Conservation (phyloP, 352 stramenopile genomes). For the Phytophthora kernoviae region DNA sequence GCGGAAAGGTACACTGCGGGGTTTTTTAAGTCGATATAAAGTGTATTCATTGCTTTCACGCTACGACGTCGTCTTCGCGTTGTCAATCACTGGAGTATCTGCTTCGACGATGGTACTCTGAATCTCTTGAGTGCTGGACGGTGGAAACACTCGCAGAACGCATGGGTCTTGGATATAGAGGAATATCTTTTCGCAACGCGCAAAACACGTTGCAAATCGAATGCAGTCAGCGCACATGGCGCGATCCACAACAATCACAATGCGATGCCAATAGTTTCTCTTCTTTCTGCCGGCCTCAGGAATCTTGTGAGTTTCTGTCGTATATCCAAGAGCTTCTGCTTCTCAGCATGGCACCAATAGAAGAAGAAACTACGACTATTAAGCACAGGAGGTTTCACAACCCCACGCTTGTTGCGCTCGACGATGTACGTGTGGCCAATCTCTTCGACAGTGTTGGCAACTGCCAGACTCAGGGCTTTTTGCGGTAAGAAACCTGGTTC, state of each 20-base stretch:
- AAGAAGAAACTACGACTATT: conserved; percentile 88
- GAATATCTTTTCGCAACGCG: conserved; percentile 36
- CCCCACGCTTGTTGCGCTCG: conserved; percentile 55
- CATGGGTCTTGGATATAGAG: conserved; percentile 64
- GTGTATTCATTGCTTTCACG: neutral
- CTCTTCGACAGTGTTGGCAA: conserved; percentile 51
- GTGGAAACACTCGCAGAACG: conserved; percentile 48
- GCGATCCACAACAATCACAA: conserved; percentile 70
- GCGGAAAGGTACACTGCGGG: conserved; percentile 28
- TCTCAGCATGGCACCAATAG: conserved; percentile 88
- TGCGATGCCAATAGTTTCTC: conserved; percentile 45
- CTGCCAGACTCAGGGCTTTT: conserved; percentile 64
- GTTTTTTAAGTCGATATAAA: conserved; percentile 15
- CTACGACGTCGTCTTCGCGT: neutral
- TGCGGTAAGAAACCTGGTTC: conserved; percentile 65
- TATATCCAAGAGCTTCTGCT: conserved; percentile 85
- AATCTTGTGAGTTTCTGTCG: conserved; percentile 52
- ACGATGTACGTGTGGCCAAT: conserved; percentile 77
- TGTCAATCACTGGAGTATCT: neutral
- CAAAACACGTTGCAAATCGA: conserved; percentile 56
- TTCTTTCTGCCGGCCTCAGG: conserved; percentile 11
- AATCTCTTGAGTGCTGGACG: conserved; percentile 7
- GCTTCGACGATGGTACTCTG: neutral
- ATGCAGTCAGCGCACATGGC: conserved; percentile 83
- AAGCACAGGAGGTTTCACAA: conserved; percentile 49